Base-by-base conservation (phyloP, 768 basidiomycete species). In the Tricholoma furcatifolium region DNA sequence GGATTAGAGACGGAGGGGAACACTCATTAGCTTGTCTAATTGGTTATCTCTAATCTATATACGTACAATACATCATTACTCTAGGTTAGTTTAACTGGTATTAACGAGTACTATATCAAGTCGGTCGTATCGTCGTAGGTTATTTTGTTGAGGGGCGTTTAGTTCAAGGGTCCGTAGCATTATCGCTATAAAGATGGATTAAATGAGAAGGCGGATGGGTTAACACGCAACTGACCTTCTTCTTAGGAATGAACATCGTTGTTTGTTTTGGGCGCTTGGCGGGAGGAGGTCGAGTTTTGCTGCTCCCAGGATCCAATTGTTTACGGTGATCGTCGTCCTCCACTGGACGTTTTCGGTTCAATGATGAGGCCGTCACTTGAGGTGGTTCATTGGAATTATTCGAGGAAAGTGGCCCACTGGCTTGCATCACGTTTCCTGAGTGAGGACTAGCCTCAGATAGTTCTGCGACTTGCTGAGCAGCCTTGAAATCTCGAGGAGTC, bases 171-270 rank as follows among this genome's bases (percentile, higher is more conserved):
- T 3, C 27, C 27, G 3, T 27, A 7, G 27, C 3, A 27, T 27
- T 7, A 27, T 27, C 27, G 27, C 27, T 27, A 7, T 27, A 27
- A 27, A 27, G 27, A 27, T 27, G 27, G 27, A 27, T 27, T 27
- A 27, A 27, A 27, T 3, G 7, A 27, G 27, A 27, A 27, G 4
- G 27, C 27, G 7, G 4, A 27, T 7, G 7, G 27, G 27, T 27
- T 7, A 27, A 7, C 27, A 27, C 27, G n/a, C n/a, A 3, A 27
- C 27, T 27, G 27, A 27, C 27, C 27, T 67, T 63, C 63, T 80
- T 82, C 61, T 80, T 87, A 1, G 86, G 85, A 51, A 88, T 87
- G 63, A 88, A 88, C 50, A 87, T 67, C 35, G 56, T 74, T 0
- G 73, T 70, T 59, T 70, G 70, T 56, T 78, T 78, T 20, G 68